Evolutionary conservation across 1,284 basidiomycete genomes (phyloP).

Genomic region (Tranzscheliella williamsii): DNA sequence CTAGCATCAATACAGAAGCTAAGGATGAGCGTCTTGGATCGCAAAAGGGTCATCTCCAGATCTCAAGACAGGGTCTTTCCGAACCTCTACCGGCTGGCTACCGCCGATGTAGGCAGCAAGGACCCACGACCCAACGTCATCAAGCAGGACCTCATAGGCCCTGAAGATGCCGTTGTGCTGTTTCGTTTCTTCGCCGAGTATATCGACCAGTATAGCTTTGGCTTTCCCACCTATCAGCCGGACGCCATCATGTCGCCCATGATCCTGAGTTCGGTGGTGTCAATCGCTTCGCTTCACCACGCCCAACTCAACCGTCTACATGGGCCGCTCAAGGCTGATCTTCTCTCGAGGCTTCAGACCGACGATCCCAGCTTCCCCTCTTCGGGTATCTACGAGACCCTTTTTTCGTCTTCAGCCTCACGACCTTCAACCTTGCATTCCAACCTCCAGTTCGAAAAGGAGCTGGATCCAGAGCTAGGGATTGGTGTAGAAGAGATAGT

Average conservation of each 20-base stretch:
- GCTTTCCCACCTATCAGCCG: constrained; percentile 21
- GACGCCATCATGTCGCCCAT: constrained; percentile 38
- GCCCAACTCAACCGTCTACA: constrained; percentile 25
- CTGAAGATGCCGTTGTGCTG: constrained; percentile 15
- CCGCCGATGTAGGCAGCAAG: constrained; percentile 21
- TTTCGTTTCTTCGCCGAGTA: constrained; percentile 34
- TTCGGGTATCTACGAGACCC: constrained; percentile 27
- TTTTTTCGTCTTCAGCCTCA: constrained; percentile 14
- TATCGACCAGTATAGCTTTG: constrained; percentile 29
- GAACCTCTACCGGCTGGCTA: constrained; percentile 22
- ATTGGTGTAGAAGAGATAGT: constrained; percentile 33
- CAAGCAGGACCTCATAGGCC: constrained; percentile 26
- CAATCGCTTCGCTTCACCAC: constrained; percentile 21
- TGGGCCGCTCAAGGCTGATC: constrained; percentile 10
- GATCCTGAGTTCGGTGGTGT: constrained; percentile 19
- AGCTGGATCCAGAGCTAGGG: constrained; percentile 27
- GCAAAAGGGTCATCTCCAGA: constrained; percentile 13
- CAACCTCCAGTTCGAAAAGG: constrained; percentile 25
- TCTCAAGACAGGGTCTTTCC: constrained; percentile 14
- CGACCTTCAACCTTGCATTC: constrained; percentile 6
- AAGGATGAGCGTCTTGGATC: constrained; percentile 22
- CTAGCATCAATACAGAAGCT: constrained; percentile 24
- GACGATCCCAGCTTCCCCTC: constrained; percentile 22
- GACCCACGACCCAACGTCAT: constrained; percentile 26
- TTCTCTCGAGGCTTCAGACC: constrained; percentile 21